Percentiles rank a stretch among this genome's conserved stretches.
Evolutionary conservation across 2,329 filamentous ascomycete species (phyloP).

Genomic region (Penicillium occitanis): DNA sequence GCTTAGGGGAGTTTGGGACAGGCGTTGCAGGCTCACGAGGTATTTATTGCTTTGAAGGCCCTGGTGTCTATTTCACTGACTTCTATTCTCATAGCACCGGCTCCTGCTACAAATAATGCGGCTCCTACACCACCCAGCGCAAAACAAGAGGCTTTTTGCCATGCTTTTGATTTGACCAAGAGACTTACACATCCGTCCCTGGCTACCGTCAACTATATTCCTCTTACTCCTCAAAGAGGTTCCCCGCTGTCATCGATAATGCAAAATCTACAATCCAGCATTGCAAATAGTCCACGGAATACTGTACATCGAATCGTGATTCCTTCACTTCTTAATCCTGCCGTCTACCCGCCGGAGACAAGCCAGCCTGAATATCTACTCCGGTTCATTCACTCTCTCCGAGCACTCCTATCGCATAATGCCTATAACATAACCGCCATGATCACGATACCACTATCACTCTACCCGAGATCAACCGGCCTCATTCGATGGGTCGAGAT

Average conservation of each 20-base stretch:
- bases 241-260: constrained; percentile 67
- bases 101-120: constrained; percentile 41
- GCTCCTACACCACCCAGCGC: constrained; percentile 32
- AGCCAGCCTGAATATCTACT: constrained; percentile 72
- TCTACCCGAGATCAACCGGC: constrained; percentile 74
- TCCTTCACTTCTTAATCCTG: constrained; percentile 84
- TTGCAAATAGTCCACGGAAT: constrained; percentile 58
- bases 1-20: constrained; percentile 68
- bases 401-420: constrained; percentile 70
- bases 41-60: constrained; percentile 43
- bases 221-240: constrained; percentile 39
- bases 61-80: constrained; percentile 10
- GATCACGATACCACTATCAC: constrained; percentile 73
- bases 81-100: constrained; percentile 30
- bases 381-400: constrained; percentile 76
- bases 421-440: constrained; percentile 67
- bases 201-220: constrained; percentile 55
- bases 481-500: constrained; percentile 84
- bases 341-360: constrained; percentile 69
- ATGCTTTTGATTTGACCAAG: constrained; percentile 70
- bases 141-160: constrained; percentile 59
- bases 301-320: constrained; percentile 78
- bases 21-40: constrained; percentile 58
- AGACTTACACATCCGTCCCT: constrained; percentile 59
- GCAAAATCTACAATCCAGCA: constrained; percentile 54